A percentile compares a stretch with the other conserved stretches of the same genome.
Evolutionary conservation across 768 basidiomycete species (phyloP).

Genomic region (Mycena leptocephala): DNA sequence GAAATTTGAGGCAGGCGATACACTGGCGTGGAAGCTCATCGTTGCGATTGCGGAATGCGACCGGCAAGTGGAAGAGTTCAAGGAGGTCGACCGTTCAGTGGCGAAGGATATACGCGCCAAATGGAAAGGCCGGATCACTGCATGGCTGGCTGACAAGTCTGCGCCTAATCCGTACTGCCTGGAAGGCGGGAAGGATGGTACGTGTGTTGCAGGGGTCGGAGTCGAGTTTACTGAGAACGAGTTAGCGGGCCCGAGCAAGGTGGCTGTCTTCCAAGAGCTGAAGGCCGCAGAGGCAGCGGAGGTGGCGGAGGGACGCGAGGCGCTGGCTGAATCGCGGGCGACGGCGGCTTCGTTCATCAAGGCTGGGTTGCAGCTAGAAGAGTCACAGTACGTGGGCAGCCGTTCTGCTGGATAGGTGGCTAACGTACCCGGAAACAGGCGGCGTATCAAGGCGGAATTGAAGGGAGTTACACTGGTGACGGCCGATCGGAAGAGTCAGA

Average conservation of each 20-base stretch:
- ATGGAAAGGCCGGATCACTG: neutral
- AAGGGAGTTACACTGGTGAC: constrained; percentile 6
- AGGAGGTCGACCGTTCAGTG: constrained; percentile 1
- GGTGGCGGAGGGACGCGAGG: neutral
- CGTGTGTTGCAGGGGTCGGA: neutral
- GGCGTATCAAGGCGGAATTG: neutral
- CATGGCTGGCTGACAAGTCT: constrained; percentile 36
- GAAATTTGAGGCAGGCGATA: neutral
- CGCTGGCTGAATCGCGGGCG: neutral
- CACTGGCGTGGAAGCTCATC: constrained; percentile 14
- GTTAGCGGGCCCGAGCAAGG: constrained; percentile 6
- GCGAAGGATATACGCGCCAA: neutral
- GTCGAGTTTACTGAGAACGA: neutral
- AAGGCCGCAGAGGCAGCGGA: neutral
- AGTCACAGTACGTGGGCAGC: constrained; percentile 15
- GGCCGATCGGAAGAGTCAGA: neutral
- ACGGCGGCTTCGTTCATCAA: constrained; percentile 5
- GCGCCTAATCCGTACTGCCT: constrained; percentile 38
- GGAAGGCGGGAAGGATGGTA: neutral
- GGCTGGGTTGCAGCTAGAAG: constrained; percentile 24
- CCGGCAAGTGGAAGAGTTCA: constrained; percentile 4
- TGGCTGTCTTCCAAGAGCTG: constrained; percentile 3
- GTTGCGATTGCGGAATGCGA: constrained; percentile 25
- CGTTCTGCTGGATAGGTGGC: no score
- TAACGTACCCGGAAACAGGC: neutral